These are phyloP conservation scores for Apium graveolens DNA, from an alignment of 129 eudicot genomes.

Conservation along the genomic window DNA sequence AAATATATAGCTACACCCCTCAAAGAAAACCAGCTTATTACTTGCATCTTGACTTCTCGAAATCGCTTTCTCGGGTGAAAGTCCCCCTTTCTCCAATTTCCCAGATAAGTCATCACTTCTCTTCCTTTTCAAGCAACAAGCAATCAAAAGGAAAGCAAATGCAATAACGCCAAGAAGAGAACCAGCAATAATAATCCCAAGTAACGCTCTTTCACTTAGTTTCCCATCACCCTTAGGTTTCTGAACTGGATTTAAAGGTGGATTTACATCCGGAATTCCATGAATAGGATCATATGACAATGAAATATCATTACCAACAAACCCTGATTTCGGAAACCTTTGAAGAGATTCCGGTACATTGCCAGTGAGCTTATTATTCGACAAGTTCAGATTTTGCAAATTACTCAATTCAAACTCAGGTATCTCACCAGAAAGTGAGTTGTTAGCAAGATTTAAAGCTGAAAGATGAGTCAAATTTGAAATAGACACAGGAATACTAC, in stretches of 20 bases:
- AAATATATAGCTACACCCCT: constrained; percentile 86
- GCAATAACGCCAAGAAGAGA: constrained; percentile 47
- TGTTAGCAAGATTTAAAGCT: constrained; percentile 72
- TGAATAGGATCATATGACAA: constrained; percentile 24
- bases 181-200: constrained; percentile 54
- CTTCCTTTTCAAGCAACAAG: constrained; percentile 48
- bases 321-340: constrained; percentile 65
- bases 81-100: constrained; percentile 60
- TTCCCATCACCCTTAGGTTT: constrained; percentile 25
- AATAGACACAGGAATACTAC: constrained; percentile 50
- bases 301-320: constrained; percentile 56
- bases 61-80: constrained; percentile 85
- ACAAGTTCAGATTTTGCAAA: constrained; percentile 54
- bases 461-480: constrained; percentile 44
- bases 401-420: constrained; percentile 52
- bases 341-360: constrained; percentile 58
- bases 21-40: constrained; percentile 76
- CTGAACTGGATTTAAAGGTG: constrained; percentile 29
- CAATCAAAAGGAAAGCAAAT: constrained; percentile 49
- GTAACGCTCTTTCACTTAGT: constrained; percentile 49
- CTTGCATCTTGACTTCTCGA: constrained; percentile 76
- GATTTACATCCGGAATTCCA: constrained; percentile 41
- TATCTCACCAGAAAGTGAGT: constrained; percentile 58
- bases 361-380: constrained; percentile 60
- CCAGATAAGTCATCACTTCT: constrained; percentile 46